A percentile compares a stretch with the other conserved stretches of the same genome.
These are phyloP conservation scores for Pseudozyma pruni DNA, from an alignment of 1,284 basidiomycete species.

Conservation along the genomic window DNA sequence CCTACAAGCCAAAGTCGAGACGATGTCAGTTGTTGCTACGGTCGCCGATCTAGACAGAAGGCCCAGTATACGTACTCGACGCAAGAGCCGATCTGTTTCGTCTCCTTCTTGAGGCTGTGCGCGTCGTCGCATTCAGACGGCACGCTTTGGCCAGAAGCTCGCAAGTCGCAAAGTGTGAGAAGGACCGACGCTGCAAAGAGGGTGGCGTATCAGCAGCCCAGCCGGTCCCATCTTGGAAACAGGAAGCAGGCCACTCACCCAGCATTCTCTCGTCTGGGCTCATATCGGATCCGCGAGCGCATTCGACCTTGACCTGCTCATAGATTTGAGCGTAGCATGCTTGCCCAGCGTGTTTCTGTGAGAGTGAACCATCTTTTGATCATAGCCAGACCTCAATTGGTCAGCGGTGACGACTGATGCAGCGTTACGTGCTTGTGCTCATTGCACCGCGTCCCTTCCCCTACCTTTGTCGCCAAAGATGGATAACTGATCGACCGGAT, in stretches of 20 bases:
- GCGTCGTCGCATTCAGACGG: conserved; percentile 20
- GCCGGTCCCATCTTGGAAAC: no score
- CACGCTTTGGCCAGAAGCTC: conserved; percentile 27
- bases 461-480: conserved; percentile 17
- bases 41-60: background rate
- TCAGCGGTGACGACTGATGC: no score
- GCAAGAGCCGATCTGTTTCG: conserved; percentile 1
- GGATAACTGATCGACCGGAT: conserved; percentile 2
- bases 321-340: conserved; percentile 26
- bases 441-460: background rate
- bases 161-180: conserved; percentile 33
- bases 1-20: background rate
- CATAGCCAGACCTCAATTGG: no score
- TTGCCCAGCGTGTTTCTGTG: background rate
- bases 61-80: conserved; percentile 25
- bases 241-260: no score
- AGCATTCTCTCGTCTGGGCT: conserved; percentile 29
- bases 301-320: conserved; percentile 21
- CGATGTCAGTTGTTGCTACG: background rate
- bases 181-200: conserved; percentile 15
- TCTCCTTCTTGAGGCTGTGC: background rate
- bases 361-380: background rate
- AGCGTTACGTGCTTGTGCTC: no score
- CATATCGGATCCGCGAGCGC: conserved; percentile 13
- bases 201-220: background rate